Percentiles rank a stretch among this genome's conserved stretches.
Evolutionary conservation across 202 grass and related monocot genomes (phyloP).

Genomic region (Zizania palustris): DNA sequence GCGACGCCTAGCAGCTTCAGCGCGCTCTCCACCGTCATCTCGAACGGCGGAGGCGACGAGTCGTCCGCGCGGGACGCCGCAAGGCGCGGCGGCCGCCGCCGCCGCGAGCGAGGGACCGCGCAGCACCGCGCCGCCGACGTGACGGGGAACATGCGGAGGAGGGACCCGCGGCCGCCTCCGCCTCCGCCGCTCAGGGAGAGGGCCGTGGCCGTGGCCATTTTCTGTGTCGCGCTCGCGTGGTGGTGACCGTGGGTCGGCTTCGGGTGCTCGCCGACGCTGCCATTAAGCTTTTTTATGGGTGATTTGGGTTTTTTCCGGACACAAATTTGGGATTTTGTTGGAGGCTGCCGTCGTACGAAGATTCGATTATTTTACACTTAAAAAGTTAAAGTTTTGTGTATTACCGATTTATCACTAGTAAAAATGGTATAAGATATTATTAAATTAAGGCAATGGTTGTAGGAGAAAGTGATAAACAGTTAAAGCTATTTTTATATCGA

Average conservation of each 20-base stretch:
- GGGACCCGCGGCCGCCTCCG: conserved; percentile 15
- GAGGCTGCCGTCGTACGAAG: background rate
- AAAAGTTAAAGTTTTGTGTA: no score
- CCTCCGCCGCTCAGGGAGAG: conserved; percentile 43
- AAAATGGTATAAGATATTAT: no score
- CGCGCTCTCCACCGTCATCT: conserved; percentile 82
- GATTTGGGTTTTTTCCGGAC: conserved; percentile 2
- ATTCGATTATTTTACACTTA: no score
- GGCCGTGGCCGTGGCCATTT: conserved; percentile 74
- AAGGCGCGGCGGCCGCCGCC: conserved; percentile 37
- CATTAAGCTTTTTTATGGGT: conserved; percentile 24
- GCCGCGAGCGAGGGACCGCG: conserved; percentile 30
- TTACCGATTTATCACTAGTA: no score
- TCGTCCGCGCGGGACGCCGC: conserved; percentile 65
- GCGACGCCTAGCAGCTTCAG: conserved; percentile 83
- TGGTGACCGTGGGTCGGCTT: conserved; percentile 43
- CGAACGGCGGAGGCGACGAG: conserved; percentile 70
- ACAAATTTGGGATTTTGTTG: conserved; percentile 16
- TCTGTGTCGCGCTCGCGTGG: no score
- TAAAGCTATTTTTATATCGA: no score
- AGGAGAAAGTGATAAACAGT: no score
- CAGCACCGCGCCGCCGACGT: conserved; percentile 30
- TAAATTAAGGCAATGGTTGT: no score
- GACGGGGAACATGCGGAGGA: conserved; percentile 40
- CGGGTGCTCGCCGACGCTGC: conserved; percentile 24